Evolutionary conservation across 2,329 filamentous ascomycete species (phyloP), one percentile per base, ranked within the genome.

Genomic region (Microsporum ferrugineum): DNA sequence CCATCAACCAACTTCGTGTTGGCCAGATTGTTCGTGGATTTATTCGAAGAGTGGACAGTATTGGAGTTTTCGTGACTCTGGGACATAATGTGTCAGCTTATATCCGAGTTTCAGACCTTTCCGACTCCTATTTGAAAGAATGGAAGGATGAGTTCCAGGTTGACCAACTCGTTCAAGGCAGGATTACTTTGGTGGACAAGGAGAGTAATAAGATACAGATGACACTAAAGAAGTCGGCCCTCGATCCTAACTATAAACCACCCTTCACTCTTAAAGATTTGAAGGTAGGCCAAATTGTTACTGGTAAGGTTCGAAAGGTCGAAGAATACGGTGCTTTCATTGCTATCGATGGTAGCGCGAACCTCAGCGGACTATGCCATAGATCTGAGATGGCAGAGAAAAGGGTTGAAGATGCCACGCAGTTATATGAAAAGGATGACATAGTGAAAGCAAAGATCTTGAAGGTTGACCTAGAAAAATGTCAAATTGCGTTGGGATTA

Each of bases 241-340:
- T 96, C 6, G 88, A 95, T 62, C 84, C 88, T 65, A 80, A 91
- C 66, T 96, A 89, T 73, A 83, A 84, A 51, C 83, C 88, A 27
- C 86, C 84, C 1, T 72, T 87, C n/a, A 86, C 82, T 0, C 87
- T 92, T 64, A 80, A 81, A n/a, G 89, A 95, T 66, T 78, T 97
- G 61, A 84, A 87, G 70, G 78, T 82, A 64, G 91, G 91, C 5
- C 88, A 95, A 73, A 78, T 91, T 36, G 82, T 99, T 38, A 95
- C 89, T 10, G 94, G 91, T 57, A 95, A 89, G 71, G 84, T 99
- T 61, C 87, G 91, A 68, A 96, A 95, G 74, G 91, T 97, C 1
- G 89, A 95, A 70, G 88, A 96, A 36, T 99, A 91, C 71, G 94
- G 94, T 65, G 92, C 92, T 3, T 99, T 99, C 72, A 88, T 99